phyloP scores from a whole-genome alignment of 1,284 basidiomycete genomes.

The Wolfiporia cocos region DNA sequence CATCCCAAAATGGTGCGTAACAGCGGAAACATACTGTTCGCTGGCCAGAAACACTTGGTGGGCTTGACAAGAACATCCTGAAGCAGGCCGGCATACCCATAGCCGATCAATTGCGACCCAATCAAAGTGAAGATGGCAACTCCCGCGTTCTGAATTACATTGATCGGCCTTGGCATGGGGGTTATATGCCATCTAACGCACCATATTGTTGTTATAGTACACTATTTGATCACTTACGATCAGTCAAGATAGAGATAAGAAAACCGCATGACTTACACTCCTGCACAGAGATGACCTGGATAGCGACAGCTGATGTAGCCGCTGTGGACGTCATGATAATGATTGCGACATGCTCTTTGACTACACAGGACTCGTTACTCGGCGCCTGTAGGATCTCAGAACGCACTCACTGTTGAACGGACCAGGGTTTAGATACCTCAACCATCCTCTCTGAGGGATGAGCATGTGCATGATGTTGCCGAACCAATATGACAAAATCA shows the following conservation, averaged over 20 bases:
- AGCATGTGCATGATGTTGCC: conserved; percentile 28
- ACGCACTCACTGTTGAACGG: conserved; percentile 33
- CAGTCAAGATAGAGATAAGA: background rate
- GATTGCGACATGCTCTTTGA: conserved; percentile 29
- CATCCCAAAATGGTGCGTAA: background rate
- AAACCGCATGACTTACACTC: conserved; percentile 17
- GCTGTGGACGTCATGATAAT: conserved; percentile 32
- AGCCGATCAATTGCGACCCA: conserved; percentile 16
- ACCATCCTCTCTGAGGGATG: conserved; percentile 28
- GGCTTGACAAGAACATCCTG: conserved; percentile 24
- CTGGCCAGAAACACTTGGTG: conserved; percentile 27
- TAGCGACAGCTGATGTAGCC: conserved; percentile 29
- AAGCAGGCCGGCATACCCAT: conserved; percentile 21
- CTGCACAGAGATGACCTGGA: conserved; percentile 32
- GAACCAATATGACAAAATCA: conserved; percentile 32
- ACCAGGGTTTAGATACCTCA: conserved; percentile 36
- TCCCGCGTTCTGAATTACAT: conserved; percentile 16
- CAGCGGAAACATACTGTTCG: conserved; percentile 19
- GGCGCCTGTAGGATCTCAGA: background rate
- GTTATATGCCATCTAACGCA: conserved; percentile 15
- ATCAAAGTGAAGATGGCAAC: conserved; percentile 15
- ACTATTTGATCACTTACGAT: conserved; percentile 14
- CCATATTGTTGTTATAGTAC: conserved; percentile 28
- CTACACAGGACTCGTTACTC: conserved; percentile 8
- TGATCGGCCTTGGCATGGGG: background rate